Base-by-base conservation (phyloP, 2,329 filamentous ascomycete species). In the Phymatotrichopsis omnivora region DNA sequence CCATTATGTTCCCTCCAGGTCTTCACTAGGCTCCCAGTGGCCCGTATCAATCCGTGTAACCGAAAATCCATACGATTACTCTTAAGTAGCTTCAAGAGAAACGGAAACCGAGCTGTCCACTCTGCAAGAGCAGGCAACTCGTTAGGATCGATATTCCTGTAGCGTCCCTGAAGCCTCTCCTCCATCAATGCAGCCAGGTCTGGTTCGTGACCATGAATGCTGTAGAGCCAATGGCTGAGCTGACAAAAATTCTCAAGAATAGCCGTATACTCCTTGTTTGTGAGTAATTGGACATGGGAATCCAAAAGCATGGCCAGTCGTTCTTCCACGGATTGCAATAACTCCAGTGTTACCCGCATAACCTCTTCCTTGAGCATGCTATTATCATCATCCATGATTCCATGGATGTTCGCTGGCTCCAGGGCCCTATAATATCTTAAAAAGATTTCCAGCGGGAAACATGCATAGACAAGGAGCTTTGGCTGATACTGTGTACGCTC, bases 1-100 rank as follows among this genome's bases (percentile, higher is more conserved):
- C 24, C 57, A 42, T 36, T 58, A n/a, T 60, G 55, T 48, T 60
- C 43, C 33, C 7, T 67, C 68, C 45, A 57, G 8, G 46, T 45
- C 24, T 51, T 51, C 5, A 57, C 49, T 28, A 54, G 44, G 5
- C 38, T 40, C 6, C 51, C 50, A 8, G 52, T 54, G 34, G 51
- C 47, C 25, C 22, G 40, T 19, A 43, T 27, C 5, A 54, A 41
- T 8, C 52, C 52, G 28, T 48, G 42, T 12, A 54, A 30, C 25
- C 52, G 50, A 42, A 49, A 46, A 28, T 53, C 54, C 49, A 56
- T 56, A 32, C 53, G 45, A 41, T 48, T 54, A 14, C 45, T 51
- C 25, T 42, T 47, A 34, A 56, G 41, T 52, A 56, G 52, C 17
- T 48, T 53, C n/a, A 45, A 48, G 12, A 50, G 40, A 43, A 55